Evolutionary conservation across 805 yeast genomes (phyloP).

Genomic region (Millerago galiae): DNA sequence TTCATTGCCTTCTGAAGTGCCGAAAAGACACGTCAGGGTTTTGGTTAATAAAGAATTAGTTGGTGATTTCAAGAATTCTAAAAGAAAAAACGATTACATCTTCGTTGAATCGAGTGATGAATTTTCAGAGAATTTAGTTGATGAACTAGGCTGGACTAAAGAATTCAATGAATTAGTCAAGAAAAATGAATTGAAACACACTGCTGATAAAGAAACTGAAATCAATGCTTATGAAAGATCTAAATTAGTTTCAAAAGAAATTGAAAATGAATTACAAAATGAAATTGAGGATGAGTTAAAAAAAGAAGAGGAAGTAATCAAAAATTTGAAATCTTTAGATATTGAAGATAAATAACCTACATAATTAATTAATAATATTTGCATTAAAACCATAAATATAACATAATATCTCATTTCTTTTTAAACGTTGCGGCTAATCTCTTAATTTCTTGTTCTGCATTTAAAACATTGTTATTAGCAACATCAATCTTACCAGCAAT

Average conservation of each 20-base stretch:
- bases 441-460: slow-evolving; percentile 40
- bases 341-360: not conserved
- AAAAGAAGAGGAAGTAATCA: not conserved
- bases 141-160: slow-evolving; percentile 56
- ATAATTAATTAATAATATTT: not conserved
- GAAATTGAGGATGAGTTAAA: slow-evolving; percentile 1
- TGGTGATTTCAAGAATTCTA: slow-evolving; percentile 56
- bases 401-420: not conserved
- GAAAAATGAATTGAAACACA: slow-evolving; percentile 9
- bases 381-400: not conserved
- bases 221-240: slow-evolving; percentile 17
- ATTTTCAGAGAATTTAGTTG: slow-evolving; percentile 49
- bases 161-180: slow-evolving; percentile 41
- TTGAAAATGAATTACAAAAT: slow-evolving; percentile 19
- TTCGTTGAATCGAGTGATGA: slow-evolving; percentile 59
- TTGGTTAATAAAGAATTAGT: slow-evolving; percentile 71
- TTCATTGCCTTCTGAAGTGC: slow-evolving; percentile 62
- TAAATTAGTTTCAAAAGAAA: slow-evolving; percentile 23
- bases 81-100: slow-evolving; percentile 56
- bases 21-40: slow-evolving; percentile 43
- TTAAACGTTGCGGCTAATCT: slow-evolving; percentile 19
- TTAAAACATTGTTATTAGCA: slow-evolving; percentile 45
- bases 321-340: slow-evolving; percentile 2
- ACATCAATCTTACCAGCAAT: slow-evolving; percentile 59
- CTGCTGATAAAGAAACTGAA: slow-evolving; percentile 18